These are phyloP conservation scores for Ogataea ganodermae DNA, from an alignment of 805 yeast genomes.

Conservation along the genomic window DNA sequence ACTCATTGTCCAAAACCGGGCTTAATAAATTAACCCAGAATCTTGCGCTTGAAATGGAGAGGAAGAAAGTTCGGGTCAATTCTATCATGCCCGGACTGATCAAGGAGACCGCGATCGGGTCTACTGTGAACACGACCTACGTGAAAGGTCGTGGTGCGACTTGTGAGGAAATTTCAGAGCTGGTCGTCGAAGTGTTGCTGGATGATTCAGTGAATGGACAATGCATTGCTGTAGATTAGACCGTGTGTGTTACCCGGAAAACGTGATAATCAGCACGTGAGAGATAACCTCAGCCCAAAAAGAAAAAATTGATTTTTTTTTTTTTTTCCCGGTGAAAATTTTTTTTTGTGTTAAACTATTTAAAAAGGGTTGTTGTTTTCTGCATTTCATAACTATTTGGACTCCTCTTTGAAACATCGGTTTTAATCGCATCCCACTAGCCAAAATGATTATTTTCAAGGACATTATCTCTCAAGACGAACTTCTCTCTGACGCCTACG, in stretches of 20 bases:
- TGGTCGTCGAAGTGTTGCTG: constrained; percentile 8
- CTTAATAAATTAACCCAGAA: constrained; percentile 60
- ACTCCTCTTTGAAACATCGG: not conserved
- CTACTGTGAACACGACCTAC: constrained; percentile 28
- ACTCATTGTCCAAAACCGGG: constrained; percentile 73
- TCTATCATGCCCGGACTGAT: constrained; percentile 69
- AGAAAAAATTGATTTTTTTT: not conserved
- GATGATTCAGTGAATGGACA: constrained; percentile 15
- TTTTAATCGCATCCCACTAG: not conserved
- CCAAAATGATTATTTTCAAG: constrained; percentile 46
- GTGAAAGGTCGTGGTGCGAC: constrained; percentile 10
- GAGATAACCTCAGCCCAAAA: not conserved
- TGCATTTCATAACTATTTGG: not conserved
- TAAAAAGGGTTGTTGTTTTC: constrained; percentile 5
- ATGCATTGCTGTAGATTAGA: constrained; percentile 12
- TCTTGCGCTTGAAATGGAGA: constrained; percentile 59
- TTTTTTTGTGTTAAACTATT: constrained; percentile 10
- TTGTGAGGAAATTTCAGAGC: constrained; percentile 17
- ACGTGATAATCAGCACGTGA: constrained; percentile 8
- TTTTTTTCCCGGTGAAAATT: constrained; percentile 9
- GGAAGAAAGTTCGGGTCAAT: constrained; percentile 59
- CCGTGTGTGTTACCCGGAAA: not conserved
- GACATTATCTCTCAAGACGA: constrained; percentile 95
- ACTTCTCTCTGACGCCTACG: constrained; percentile 96
- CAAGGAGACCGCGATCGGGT: constrained; percentile 67